phyloP scores from a whole-genome alignment of 257 asterid species.

The Fraxinus anomala region DNA sequence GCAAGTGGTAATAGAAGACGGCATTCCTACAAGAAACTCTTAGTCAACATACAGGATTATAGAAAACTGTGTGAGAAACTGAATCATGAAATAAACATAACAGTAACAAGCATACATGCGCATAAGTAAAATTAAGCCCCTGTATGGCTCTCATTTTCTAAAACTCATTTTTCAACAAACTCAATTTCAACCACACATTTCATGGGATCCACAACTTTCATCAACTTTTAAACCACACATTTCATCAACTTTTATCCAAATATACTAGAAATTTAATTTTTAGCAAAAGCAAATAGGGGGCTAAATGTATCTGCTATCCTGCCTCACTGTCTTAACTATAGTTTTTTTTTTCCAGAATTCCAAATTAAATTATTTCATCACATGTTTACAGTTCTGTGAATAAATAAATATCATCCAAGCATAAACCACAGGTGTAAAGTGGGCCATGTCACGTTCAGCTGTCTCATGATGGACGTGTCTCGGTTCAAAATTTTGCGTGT shows the following conservation, averaged over 20 bases:
- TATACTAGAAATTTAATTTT: no score
- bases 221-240: no score
- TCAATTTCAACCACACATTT: no score
- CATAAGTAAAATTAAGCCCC: neutral
- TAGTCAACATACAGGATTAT: neutral
- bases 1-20: neutral
- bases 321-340: neutral
- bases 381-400: neutral
- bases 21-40: neutral
- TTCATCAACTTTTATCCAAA: no score
- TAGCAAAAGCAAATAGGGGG: no score
- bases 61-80: neutral
- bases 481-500: neutral
- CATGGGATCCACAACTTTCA: no score
- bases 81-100: neutral
- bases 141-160: no score
- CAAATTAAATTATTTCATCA: neutral
- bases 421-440: neutral
- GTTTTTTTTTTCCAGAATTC: slow-evolving; percentile 4
- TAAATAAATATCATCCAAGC: slow-evolving; percentile 5
- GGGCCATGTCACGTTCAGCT: neutral
- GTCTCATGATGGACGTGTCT: neutral
- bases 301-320: neutral
- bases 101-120: neutral
- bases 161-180: no score